Evolutionary conservation across 345 rosid genomes (phyloP).

Genomic region (Raphanus sativus): DNA sequence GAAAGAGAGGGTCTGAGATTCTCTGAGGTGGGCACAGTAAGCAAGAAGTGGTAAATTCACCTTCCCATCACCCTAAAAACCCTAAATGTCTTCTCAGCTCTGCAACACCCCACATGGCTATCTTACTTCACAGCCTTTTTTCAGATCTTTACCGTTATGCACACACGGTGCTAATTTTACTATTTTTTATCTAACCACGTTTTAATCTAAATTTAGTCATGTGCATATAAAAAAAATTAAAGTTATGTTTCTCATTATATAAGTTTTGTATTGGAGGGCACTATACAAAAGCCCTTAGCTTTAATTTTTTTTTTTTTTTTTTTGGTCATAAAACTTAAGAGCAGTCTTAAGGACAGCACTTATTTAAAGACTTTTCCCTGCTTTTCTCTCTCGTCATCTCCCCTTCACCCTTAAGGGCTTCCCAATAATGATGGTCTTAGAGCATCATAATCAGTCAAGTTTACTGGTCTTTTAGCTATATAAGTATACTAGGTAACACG

Average conservation of each 20-base stretch:
- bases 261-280: background rate
- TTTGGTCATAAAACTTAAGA: too few species aligned
- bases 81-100: slow-evolving; percentile 27
- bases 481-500: background rate
- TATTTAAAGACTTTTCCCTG: too few species aligned
- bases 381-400: too few species aligned
- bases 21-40: slow-evolving; percentile 4
- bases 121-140: slow-evolving; percentile 15
- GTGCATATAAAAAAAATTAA: background rate
- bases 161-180: background rate
- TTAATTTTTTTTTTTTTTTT: too few species aligned
- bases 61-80: slow-evolving; percentile 19
- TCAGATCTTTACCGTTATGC: slow-evolving; percentile 32
- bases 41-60: slow-evolving; percentile 14
- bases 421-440: too few species aligned
- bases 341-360: too few species aligned
- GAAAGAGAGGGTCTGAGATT: background rate
- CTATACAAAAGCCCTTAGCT: too few species aligned
- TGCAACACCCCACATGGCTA: slow-evolving; percentile 34
- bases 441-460: too few species aligned
- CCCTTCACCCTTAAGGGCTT: too few species aligned
- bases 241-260: background rate
- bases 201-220: background rate
- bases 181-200: background rate
- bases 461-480: too few species aligned